Evolutionary conservation across 257 asterid species (phyloP).

Genomic region (Phtheirospermum japonicum): DNA sequence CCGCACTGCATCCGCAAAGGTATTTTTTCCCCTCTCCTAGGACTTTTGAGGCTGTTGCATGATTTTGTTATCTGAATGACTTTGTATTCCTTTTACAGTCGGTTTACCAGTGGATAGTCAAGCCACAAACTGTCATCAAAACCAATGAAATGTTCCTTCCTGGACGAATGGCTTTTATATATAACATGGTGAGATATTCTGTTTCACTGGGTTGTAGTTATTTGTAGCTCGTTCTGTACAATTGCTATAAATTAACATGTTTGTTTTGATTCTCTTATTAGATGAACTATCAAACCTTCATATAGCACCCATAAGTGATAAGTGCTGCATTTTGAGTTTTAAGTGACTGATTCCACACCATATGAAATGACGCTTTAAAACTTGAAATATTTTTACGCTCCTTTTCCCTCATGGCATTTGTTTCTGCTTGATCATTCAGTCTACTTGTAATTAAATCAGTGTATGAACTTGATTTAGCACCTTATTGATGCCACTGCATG

Average conservation of each 20-base stretch:
- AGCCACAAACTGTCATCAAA: conserved; percentile 80
- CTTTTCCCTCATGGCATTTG: not conserved
- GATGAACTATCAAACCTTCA: conserved; percentile 1
- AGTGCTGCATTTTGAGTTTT: conserved; percentile 5
- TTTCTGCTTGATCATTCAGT: conserved; percentile 17
- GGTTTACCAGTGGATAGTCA: conserved; percentile 87
- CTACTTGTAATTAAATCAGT: conserved; percentile 11
- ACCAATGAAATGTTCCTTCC: conserved; percentile 99
- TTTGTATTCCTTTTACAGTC: conserved; percentile 51
- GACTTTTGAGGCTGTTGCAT: conserved; percentile 18
- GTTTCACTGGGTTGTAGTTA: conserved; percentile 2
- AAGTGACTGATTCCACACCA: not conserved
- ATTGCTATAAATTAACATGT: not conserved
- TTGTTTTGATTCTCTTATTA: conserved; percentile 7
- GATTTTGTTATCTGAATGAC: conserved; percentile 26
- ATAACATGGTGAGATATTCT: conserved; percentile 61
- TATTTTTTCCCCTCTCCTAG: conserved; percentile 20
- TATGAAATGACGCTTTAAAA: conserved; percentile 1
- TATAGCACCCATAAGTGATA: not conserved
- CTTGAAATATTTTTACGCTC: conserved; percentile 7
- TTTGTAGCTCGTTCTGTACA: conserved; percentile 18
- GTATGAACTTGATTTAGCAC: conserved; percentile 11
- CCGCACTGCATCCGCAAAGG: conserved; percentile 94
- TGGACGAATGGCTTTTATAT: conserved; percentile 94
- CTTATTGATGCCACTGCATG: conserved; percentile 11